Base-by-base conservation (phyloP, 2,329 filamentous ascomycete species). In the Aureobasidium lini region DNA sequence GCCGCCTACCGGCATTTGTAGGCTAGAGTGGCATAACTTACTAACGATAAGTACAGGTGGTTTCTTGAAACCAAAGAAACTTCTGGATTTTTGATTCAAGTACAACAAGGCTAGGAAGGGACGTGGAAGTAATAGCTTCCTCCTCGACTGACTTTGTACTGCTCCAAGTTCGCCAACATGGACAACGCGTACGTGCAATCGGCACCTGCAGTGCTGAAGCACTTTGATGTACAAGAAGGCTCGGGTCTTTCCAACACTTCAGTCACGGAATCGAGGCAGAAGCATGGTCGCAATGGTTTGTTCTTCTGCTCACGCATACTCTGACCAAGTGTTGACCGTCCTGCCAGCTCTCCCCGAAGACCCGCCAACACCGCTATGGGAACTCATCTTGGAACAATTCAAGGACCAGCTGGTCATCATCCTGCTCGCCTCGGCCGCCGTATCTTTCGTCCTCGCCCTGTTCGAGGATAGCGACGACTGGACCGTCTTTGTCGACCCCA, bases 391-490 rank as follows among this genome's bases (percentile, higher is more conserved):
- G 61, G 94, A 99, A 77, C 94, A 99, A 74, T 99, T 99, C 82
- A 96, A 99, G 76, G 94, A 99, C 72, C 94, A 99, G 75, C 84
- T 99, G 49, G 94, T 99, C 66, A 83, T 99, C 57, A 99, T 99
- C 67, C 81, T 99, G 23, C 83, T 99, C 52, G 94, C 85, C 58
- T 97, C 93, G 39, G 94, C 94, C 10, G 90, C 88, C 18, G 87
- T 99, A 37, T 97, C 94, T 2, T 97, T 99, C 71, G 85, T 92
- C 29, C 80, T 99, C 63, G 94, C 94, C 29, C 81, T 99, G 11
- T 91, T 99, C 66, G 94, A 99, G 72, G 88, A 94, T 46, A 89
- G 89, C 62, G 90, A 92, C 68, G 94, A 91, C 68, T 96, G 91
- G 91, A 92, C 91, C 64, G 94, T 93, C 37, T 99, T 99, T 73